Evolutionary conservation across 2,329 filamentous ascomycete genomes (phyloP).

Genomic region (Fusarium virguliforme): DNA sequence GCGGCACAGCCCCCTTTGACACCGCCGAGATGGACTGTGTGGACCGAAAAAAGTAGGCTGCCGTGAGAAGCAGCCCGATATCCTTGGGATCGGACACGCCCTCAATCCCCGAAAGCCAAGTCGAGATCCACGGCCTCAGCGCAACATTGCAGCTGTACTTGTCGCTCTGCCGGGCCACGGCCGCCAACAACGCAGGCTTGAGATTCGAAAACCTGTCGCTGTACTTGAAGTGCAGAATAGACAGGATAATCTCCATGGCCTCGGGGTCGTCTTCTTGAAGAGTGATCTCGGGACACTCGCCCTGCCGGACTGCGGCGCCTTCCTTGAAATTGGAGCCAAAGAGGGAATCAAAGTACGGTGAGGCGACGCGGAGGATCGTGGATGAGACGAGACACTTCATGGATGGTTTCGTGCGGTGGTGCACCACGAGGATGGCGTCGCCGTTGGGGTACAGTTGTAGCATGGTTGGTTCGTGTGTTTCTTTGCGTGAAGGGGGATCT

Average conservation of each 20-base stretch:
- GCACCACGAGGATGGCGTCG: conserved; percentile 15
- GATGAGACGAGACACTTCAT: conserved; percentile 17
- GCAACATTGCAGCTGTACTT: conserved; percentile 19
- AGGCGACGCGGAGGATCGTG: conserved; percentile 4
- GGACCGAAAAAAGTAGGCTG: conserved; percentile 14
- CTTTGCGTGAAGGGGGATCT: neutral
- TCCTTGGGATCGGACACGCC: neutral
- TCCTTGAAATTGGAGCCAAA: conserved; percentile 19
- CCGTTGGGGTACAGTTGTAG: conserved; percentile 11
- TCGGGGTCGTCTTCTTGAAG: conserved; percentile 17
- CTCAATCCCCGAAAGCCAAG: conserved; percentile 7
- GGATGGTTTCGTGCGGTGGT: conserved; percentile 11
- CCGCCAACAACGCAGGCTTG: neutral
- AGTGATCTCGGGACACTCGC: conserved; percentile 15
- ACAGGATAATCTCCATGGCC: conserved; percentile 20
- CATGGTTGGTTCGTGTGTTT: neutral
- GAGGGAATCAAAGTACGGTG: conserved; percentile 15
- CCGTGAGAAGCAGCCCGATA: conserved; percentile 10
- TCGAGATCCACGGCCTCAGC: conserved; percentile 7
- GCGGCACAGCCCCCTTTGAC: conserved; percentile 6
- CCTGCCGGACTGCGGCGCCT: conserved; percentile 9
- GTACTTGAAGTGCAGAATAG: conserved; percentile 13
- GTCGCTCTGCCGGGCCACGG: conserved; percentile 16
- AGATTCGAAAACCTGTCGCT: neutral
- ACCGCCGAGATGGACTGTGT: neutral